A percentile compares a stretch with the other conserved stretches of the same genome.
These are phyloP conservation scores for Metschnikowia lochheadii DNA, from an alignment of 805 yeast species.

Conservation along the genomic window DNA sequence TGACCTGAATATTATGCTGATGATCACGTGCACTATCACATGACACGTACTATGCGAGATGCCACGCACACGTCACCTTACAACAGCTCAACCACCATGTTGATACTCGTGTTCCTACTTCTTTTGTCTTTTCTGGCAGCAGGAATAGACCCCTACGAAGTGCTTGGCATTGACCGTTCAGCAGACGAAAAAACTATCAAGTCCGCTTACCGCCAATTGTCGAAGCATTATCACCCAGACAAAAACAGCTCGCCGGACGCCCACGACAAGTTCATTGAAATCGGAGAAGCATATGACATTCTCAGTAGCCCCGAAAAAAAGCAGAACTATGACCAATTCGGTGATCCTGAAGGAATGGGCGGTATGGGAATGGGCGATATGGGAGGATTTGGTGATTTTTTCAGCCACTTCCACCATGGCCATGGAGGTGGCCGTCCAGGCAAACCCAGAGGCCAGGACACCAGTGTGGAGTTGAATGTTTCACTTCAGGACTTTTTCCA, in stretches of 20 bases:
- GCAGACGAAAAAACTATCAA: slow-evolving; percentile 82
- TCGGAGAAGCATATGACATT: slow-evolving; percentile 91
- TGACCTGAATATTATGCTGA: no score
- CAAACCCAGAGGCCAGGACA: slow-evolving; percentile 58
- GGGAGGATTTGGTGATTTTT: slow-evolving; percentile 45
- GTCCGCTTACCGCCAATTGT: slow-evolving; percentile 74
- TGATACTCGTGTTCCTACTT: slow-evolving; percentile 2
- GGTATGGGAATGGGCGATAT: slow-evolving; percentile 16
- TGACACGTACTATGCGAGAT: background rate
- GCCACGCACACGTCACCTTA: background rate
- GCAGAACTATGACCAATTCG: slow-evolving; percentile 66
- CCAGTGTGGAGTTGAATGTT: slow-evolving; percentile 52
- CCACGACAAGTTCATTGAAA: slow-evolving; percentile 79
- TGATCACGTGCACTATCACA: background rate
- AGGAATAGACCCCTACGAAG: slow-evolving; percentile 46
- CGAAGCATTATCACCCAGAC: slow-evolving; percentile 91
- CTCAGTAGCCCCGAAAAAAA: slow-evolving; percentile 69
- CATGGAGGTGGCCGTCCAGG: slow-evolving; percentile 33
- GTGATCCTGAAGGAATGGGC: slow-evolving; percentile 55
- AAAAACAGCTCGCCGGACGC: slow-evolving; percentile 85
- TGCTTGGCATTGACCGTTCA: slow-evolving; percentile 63
- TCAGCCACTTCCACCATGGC: slow-evolving; percentile 46
- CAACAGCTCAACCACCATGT: background rate
- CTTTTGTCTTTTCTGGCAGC: slow-evolving; percentile 15
- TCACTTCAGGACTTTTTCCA: slow-evolving; percentile 62